Conservation (phyloP, 2,329 filamentous ascomycete species). For the Colletotrichum sp. region DNA sequence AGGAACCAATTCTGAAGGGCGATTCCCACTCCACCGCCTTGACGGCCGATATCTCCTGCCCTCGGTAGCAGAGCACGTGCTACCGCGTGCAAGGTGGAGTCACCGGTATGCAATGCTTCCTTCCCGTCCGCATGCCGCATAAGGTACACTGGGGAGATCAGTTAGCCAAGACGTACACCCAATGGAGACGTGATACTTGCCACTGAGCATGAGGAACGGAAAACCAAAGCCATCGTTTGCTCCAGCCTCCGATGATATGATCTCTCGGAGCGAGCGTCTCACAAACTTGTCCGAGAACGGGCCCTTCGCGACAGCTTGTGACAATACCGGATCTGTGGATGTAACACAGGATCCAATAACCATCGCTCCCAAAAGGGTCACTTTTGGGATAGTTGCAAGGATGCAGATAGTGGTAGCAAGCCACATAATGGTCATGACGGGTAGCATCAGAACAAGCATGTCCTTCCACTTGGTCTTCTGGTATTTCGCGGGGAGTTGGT, state of each 20-base stretch:
- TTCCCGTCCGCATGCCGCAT: conserved; percentile 56
- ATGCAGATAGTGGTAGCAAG: conserved; percentile 62
- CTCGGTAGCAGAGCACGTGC: conserved; percentile 12
- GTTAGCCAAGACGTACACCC: background rate
- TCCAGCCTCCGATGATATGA: conserved; percentile 67
- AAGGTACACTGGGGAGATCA: conserved; percentile 49
- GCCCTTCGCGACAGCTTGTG: conserved; percentile 66
- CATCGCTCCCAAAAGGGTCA: conserved; percentile 58
- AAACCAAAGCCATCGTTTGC: conserved; percentile 69
- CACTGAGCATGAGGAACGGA: conserved; percentile 62
- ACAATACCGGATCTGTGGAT: conserved; percentile 67
- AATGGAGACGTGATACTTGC: background rate
- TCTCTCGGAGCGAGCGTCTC: conserved; percentile 59
- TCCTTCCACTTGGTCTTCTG: conserved; percentile 53
- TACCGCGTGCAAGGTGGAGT: background rate
- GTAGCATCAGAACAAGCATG: conserved; percentile 59
- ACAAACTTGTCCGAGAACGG: conserved; percentile 69
- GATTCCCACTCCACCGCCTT: conserved; percentile 55
- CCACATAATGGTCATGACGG: conserved; percentile 69
- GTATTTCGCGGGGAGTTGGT: conserved; percentile 65
- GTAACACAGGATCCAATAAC: conserved; percentile 67
- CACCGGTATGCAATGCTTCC: conserved; percentile 3
- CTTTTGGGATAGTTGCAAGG: conserved; percentile 56
- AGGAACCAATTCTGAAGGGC: conserved; percentile 63
- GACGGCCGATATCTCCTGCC: conserved; percentile 48